Percentiles rank a stretch among this genome's conserved stretches.
Evolutionary conservation across 2,329 filamentous ascomycete genomes (phyloP).

Genomic region (Bipolaris gigantea): DNA sequence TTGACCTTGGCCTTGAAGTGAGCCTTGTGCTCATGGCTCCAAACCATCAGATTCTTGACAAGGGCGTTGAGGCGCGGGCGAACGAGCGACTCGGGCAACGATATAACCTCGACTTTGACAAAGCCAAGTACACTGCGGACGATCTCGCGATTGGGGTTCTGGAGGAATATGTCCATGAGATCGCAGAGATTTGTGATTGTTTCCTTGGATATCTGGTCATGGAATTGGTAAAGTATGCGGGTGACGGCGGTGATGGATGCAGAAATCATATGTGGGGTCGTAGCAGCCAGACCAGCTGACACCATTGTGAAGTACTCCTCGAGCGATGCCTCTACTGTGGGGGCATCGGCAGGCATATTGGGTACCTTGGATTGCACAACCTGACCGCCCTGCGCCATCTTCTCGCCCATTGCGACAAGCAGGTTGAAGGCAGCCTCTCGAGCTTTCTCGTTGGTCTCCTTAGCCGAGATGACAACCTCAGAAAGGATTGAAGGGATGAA

Average conservation of each 20-base stretch:
- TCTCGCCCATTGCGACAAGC: constrained; percentile 83
- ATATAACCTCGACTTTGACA: constrained; percentile 92
- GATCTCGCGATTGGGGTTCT: constrained; percentile 95
- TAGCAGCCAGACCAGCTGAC: constrained; percentile 88
- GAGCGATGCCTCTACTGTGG: constrained; percentile 74
- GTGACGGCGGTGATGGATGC: constrained; percentile 95
- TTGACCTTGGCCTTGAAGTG: constrained; percentile 97
- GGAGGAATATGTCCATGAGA: constrained; percentile 94
- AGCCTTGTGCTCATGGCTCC: constrained; percentile 97
- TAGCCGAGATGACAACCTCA: constrained; percentile 94
- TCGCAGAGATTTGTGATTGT: constrained; percentile 84
- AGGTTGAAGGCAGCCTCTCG: constrained; percentile 87
- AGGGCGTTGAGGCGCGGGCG: constrained; percentile 74
- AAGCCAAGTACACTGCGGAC: constrained; percentile 94
- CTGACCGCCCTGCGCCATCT: constrained; percentile 71
- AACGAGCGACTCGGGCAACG: constrained; percentile 77
- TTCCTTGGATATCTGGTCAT: constrained; percentile 65
- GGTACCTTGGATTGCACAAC: constrained; percentile 87
- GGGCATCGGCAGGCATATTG: constrained; percentile 81
- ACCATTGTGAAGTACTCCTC: constrained; percentile 99
- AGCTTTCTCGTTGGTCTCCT: constrained; percentile 96
- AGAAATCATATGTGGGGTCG: constrained; percentile 95
- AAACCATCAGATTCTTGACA: constrained; percentile 88
- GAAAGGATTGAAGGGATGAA: constrained; percentile 91
- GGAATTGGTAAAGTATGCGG: constrained; percentile 91